Conservation (phyloP, 2,329 filamentous ascomycete genomes). For the Colletotrichum sp. region DNA sequence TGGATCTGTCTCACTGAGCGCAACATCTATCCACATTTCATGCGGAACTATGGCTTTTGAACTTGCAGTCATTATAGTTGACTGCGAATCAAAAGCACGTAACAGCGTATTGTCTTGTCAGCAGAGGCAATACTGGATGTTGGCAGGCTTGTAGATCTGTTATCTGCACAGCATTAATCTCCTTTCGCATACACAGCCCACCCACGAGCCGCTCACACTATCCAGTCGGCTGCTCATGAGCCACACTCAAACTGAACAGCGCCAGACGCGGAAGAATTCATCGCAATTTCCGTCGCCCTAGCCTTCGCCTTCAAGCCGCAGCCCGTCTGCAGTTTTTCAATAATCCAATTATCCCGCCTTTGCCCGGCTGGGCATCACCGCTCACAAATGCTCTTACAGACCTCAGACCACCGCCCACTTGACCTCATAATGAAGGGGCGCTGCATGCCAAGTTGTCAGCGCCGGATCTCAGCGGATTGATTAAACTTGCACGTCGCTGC, state of each 20-base stretch:
- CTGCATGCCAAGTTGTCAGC: neutral
- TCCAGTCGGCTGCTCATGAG: neutral
- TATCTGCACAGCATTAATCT: neutral
- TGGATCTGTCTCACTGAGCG: neutral
- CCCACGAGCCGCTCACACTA: neutral
- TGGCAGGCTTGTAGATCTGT: neutral
- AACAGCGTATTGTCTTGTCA: neutral
- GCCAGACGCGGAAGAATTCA: neutral
- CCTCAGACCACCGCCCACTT: neutral
- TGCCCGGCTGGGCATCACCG: conserved; percentile 1
- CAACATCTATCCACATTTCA: neutral
- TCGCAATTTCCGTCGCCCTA: neutral
- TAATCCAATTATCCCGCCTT: conserved; percentile 10
- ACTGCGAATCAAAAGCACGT: neutral
- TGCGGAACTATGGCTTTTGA: neutral
- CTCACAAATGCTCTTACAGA: neutral
- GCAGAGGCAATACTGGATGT: neutral
- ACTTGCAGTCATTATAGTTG: neutral
- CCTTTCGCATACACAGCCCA: neutral
- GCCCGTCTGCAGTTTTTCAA: neutral
- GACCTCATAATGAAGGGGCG: neutral
- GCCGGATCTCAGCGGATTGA: neutral
- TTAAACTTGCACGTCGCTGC: neutral
- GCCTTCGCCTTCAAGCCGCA: neutral
- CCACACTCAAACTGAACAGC: neutral